These are phyloP conservation scores for Hyphopichia homilentoma DNA, from an alignment of 805 yeast genomes.

Conservation along the genomic window DNA sequence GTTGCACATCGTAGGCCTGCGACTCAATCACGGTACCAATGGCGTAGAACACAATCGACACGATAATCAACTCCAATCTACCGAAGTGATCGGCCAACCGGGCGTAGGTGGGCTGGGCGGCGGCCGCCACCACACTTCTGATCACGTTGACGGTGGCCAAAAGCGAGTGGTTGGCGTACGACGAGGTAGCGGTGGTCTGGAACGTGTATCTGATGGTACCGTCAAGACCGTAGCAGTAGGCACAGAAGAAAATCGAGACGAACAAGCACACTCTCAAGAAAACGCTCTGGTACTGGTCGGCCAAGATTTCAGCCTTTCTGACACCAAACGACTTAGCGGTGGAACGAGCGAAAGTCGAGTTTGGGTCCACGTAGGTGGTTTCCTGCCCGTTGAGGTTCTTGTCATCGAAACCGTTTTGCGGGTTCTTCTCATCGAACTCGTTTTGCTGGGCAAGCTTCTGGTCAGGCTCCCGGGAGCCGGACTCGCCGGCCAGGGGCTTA, in stretches of 20 bases:
- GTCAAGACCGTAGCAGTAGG: conserved; percentile 61
- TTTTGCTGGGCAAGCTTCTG: too few relatives aligned
- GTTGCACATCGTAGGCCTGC: conserved; percentile 52
- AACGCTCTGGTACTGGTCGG: conserved; percentile 41
- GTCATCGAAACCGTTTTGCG: too few relatives aligned
- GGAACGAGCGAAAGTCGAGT: conserved; percentile 4
- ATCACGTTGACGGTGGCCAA: conserved; percentile 58
- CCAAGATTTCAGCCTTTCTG: conserved; percentile 50
- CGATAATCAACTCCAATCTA: conserved; percentile 48
- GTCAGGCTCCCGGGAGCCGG: too few relatives aligned
- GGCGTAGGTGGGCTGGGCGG: conserved; percentile 62
- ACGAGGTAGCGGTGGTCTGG: conserved; percentile 53
- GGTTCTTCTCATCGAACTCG: too few relatives aligned
- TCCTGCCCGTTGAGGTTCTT: too few relatives aligned
- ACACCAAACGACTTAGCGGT: conserved; percentile 46
- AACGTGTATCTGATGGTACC: conserved; percentile 45
- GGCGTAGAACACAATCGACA: conserved; percentile 51
- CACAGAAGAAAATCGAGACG: conserved; percentile 48
- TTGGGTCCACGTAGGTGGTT: too few relatives aligned
- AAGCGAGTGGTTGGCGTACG: conserved; percentile 52
- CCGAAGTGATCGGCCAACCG: conserved; percentile 67
- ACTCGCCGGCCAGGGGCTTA: too few relatives aligned
- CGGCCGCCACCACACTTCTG: conserved; percentile 60
- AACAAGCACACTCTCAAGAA: conserved; percentile 40
- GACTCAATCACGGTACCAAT: conserved; percentile 65